These are phyloP conservation scores for Bocquillonia castaneifolia DNA, from an alignment of 441 rosid genomes.

Conservation along the genomic window DNA sequence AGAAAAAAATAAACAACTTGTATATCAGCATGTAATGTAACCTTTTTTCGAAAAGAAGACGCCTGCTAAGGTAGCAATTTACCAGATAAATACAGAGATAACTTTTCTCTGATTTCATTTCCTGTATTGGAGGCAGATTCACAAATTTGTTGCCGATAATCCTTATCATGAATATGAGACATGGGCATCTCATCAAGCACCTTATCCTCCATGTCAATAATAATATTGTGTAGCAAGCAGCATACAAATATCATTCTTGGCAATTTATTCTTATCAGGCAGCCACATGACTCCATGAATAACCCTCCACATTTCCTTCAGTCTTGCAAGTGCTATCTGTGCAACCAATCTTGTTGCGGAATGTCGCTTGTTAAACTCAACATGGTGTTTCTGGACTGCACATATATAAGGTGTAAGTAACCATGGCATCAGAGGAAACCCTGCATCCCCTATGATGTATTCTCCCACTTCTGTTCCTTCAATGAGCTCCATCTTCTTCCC, in stretches of 20 bases:
- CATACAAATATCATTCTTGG: conserved; percentile 77
- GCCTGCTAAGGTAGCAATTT: conserved; percentile 32
- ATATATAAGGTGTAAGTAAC: conserved; percentile 72
- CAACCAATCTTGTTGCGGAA: conserved; percentile 47
- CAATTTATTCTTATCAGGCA: conserved; percentile 74
- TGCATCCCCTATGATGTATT: conserved; percentile 68
- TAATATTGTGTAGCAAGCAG: conserved; percentile 85
- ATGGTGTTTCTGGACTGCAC: conserved; percentile 42
- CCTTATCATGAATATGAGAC: conserved; percentile 53
- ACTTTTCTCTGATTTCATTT: conserved; percentile 48
- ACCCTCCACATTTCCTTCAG: conserved; percentile 91
- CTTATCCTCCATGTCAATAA: conserved; percentile 64
- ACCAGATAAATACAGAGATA: conserved; percentile 47
- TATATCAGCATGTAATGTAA: conserved; percentile 2
- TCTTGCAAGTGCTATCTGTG: conserved; percentile 59
- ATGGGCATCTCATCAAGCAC: conserved; percentile 36
- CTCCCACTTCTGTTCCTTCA: conserved; percentile 47
- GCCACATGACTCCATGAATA: conserved; percentile 82
- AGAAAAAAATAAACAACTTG: not conserved
- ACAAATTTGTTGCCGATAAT: conserved; percentile 50
- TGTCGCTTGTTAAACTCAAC: conserved; percentile 62
- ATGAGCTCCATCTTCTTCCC: conserved; percentile 46
- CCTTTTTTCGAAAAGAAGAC: not conserved
- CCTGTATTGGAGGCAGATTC: conserved; percentile 43
- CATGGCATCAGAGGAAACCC: conserved; percentile 75